Evolutionary conservation across 495 filamentous ascomycete species (phyloP).

Genomic region (Aspergillus bridgeri): DNA sequence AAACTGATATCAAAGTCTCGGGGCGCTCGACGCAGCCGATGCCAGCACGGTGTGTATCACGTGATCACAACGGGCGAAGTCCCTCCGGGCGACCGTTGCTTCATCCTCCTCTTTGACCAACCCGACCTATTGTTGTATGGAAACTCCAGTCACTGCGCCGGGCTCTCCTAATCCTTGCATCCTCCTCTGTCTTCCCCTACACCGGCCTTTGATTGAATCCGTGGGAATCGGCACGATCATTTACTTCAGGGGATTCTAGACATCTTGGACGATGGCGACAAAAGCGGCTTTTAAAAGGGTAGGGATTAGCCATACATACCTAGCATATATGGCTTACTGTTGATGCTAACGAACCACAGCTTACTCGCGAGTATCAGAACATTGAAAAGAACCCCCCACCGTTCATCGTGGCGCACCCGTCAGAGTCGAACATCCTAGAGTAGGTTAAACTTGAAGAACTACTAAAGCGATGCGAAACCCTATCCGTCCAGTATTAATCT

Average conservation of each 20-base stretch:
- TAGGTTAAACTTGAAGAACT: slow-evolving; percentile 32
- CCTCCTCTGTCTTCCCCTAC: too few species aligned
- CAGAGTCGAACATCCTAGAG: slow-evolving; percentile 94
- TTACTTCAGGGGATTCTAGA: neutral
- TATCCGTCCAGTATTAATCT: slow-evolving; percentile 1
- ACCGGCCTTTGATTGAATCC: too few species aligned
- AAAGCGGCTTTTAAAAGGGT: slow-evolving; percentile 81
- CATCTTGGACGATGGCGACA: slow-evolving; percentile 61
- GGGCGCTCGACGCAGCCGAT: neutral
- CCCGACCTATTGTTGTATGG: too few species aligned
- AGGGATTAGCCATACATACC: slow-evolving; percentile 27
- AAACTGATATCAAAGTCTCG: neutral
- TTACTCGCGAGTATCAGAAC: slow-evolving; percentile 89
- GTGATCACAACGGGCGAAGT: neutral
- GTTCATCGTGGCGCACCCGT: slow-evolving; percentile 91
- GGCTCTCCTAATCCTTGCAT: neutral
- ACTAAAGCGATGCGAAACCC: neutral
- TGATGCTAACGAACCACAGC: slow-evolving; percentile 45
- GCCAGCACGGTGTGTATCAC: neutral
- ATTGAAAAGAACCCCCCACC: slow-evolving; percentile 90
- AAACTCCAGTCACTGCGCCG: too few species aligned
- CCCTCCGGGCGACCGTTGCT: too few species aligned
- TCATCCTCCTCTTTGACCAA: too few species aligned
- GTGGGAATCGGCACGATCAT: neutral
- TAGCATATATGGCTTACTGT: neutral